Base-by-base conservation (phyloP, 192 early-diverging fungal genomes). In the Coemansia sp. region DNA sequence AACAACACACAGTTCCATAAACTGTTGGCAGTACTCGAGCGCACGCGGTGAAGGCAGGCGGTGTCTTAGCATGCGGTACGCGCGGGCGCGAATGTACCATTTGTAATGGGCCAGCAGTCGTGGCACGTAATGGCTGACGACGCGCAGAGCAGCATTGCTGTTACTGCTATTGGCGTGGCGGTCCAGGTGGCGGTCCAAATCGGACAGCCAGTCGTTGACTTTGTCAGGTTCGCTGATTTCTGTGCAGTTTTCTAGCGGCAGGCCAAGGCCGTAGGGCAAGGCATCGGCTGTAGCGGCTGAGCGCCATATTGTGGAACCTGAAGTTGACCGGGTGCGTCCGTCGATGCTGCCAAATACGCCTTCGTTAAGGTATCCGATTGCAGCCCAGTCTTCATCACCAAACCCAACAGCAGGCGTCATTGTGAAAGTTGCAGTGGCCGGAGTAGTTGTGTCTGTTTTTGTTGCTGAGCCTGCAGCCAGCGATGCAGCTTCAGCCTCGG, bases 341-440 rank as follows among this genome's bases (percentile, higher is more conserved):
- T 77, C 75, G 51, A 64, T 65, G 66, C 75, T 77, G 53, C 75
- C 75, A 61, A 77, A 77, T 20, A 77, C 70, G 24, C 75, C 69
- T 28, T 70, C 73, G 53, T 63, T 70, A 9, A 70, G 50, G 40
- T 63, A 66, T 31, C 61, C 61, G 4, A 70, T 37, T 1, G 52
- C 47, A 8, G 67, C 42, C 73, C 73, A 76, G 28, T 67, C 68
- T 21, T 69, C 63, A 17, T 60, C 46, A 40, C 61, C 69, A 31
- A 60, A 59, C 5, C 58, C 62, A 21, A 49, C 59, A 24, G 61
- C 53, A 2, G 66, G 51, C 8, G 38, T 60, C 11, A 56, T 64
- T 4, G 67, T 63, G 11, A 40, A 34, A 1, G 59, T 52, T 5
- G 58, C 23, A 1, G 58, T 60, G 1, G 40, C 57, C 15, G 58